phyloP scores from a whole-genome alignment of 2,329 filamentous ascomycete species.

The Colletotrichum phormii region DNA sequence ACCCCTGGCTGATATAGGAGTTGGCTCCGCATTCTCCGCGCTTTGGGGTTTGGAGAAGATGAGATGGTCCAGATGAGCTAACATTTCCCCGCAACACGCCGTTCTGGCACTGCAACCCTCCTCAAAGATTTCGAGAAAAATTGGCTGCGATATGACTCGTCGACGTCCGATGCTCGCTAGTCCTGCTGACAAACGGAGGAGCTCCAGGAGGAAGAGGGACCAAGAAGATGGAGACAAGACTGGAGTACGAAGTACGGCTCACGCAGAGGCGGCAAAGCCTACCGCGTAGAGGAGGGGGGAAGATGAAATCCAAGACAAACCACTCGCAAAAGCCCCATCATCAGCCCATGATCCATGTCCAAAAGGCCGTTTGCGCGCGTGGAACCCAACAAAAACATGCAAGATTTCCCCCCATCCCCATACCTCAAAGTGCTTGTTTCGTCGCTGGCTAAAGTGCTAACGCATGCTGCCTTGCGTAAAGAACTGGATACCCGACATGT shows the following conservation, averaged over 20 bases:
- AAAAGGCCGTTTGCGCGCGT: not conserved
- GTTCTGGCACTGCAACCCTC: not conserved
- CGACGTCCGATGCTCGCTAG: not conserved
- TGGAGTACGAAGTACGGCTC: too few relatives aligned
- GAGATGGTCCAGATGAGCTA: not conserved
- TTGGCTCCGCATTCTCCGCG: conserved; percentile 32
- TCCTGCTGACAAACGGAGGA: conserved; percentile 14
- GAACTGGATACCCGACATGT: not conserved
- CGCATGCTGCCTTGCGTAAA: not conserved
- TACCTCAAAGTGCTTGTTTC: conserved; percentile 5
- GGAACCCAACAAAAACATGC: not conserved
- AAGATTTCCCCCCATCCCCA: not conserved
- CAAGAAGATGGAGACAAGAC: too few relatives aligned
- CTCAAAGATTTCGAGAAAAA: not conserved
- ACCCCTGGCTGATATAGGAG: not conserved
- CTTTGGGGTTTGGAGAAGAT: conserved; percentile 25
- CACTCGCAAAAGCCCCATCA: not conserved
- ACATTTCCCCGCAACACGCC: conserved; percentile 15
- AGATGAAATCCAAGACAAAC: not conserved
- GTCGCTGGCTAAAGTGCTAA: not conserved
- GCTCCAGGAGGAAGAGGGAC: not conserved
- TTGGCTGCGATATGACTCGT: conserved; percentile 25
- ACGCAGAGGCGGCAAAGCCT: too few relatives aligned
- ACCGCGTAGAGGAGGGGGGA: not conserved
- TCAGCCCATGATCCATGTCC: not conserved